A percentile compares a stretch with the other conserved stretches of the same genome.
Conservation (phyloP, 2,329 filamentous ascomycete species). For the Arthrobotrys pseudoclavata region DNA sequence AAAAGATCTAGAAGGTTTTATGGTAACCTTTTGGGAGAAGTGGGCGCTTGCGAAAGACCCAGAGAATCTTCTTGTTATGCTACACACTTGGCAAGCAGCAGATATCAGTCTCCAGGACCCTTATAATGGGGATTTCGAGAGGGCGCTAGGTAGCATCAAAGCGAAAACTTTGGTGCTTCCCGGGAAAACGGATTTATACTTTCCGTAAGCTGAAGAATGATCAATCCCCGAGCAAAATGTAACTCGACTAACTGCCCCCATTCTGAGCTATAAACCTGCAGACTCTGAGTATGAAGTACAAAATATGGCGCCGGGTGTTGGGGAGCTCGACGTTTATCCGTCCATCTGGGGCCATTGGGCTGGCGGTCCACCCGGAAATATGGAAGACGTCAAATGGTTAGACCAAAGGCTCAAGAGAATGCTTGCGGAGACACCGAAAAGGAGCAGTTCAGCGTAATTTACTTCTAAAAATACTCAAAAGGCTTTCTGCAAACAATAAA, state of each 20-base stretch:
- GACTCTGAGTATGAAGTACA: constrained; percentile 81
- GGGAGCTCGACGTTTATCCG: constrained; percentile 71
- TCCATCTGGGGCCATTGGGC: constrained; percentile 78
- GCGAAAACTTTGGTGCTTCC: constrained; percentile 80
- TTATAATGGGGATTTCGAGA: constrained; percentile 76
- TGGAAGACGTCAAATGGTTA: constrained; percentile 79
- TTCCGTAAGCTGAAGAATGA: constrained; percentile 68
- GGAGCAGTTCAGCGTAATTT: not conserved
- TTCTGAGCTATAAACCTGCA: constrained; percentile 72
- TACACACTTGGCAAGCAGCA: constrained; percentile 82
- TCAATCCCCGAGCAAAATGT: too few relatives aligned
- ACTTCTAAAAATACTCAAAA: too few relatives aligned
- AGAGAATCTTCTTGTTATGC: constrained; percentile 80
- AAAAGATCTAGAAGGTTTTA: constrained; percentile 79
- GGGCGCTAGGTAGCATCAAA: constrained; percentile 77
- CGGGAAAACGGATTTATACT: constrained; percentile 81
- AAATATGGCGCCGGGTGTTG: constrained; percentile 74
- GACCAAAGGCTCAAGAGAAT: constrained; percentile 74
- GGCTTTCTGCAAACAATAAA: too few relatives aligned
- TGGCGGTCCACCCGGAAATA: constrained; percentile 78
- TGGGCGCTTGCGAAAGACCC: constrained; percentile 81
- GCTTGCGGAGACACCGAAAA: constrained; percentile 20
- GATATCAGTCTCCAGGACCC: constrained; percentile 78
- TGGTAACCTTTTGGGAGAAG: constrained; percentile 80
- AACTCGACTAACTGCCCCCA: not conserved